Conservation (phyloP, 805 yeast species). For the Kazachstania martiniae region DNA sequence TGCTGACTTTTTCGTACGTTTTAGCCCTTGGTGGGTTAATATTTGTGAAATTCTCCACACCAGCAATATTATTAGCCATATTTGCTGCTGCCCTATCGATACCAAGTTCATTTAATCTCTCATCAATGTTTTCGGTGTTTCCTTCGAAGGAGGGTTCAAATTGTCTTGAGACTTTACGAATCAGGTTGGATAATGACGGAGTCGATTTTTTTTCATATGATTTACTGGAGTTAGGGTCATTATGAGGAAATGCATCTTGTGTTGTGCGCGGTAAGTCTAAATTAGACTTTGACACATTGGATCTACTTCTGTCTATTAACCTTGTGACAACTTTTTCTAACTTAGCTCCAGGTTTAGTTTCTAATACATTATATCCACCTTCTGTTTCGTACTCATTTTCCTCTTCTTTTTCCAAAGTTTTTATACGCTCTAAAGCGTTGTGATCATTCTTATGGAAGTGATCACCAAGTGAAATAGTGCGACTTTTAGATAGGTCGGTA, state of each 20-base stretch:
- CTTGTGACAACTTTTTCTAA: conserved; percentile 25
- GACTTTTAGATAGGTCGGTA: not conserved
- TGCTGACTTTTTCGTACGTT: too few species aligned
- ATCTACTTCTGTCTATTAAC: conserved; percentile 7
- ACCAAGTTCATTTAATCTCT: conserved; percentile 29
- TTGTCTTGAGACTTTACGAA: too few species aligned
- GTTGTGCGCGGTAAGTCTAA: conserved; percentile 14
- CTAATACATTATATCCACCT: conserved; percentile 26
- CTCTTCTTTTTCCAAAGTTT: conserved; percentile 17
- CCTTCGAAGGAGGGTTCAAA: too few species aligned
- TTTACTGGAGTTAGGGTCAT: not conserved
- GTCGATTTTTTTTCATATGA: too few species aligned
- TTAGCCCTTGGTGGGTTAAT: too few species aligned
- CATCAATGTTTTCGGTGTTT: too few species aligned
- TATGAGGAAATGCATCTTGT: conserved; percentile 17
- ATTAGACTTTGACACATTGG: too few species aligned
- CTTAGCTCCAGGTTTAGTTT: conserved; percentile 27
- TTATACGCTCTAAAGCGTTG: conserved; percentile 6
- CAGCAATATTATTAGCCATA: conserved; percentile 37
- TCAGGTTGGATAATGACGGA: too few species aligned
- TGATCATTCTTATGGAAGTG: not conserved
- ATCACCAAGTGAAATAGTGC: not conserved
- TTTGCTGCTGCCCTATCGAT: conserved; percentile 34
- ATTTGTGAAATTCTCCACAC: conserved; percentile 27
- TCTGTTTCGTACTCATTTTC: conserved; percentile 17